A percentile compares a stretch with the other conserved stretches of the same genome.
phyloP scores from a whole-genome alignment of 2,329 filamentous ascomycete species.

The Endoconidiophora laricicola region DNA sequence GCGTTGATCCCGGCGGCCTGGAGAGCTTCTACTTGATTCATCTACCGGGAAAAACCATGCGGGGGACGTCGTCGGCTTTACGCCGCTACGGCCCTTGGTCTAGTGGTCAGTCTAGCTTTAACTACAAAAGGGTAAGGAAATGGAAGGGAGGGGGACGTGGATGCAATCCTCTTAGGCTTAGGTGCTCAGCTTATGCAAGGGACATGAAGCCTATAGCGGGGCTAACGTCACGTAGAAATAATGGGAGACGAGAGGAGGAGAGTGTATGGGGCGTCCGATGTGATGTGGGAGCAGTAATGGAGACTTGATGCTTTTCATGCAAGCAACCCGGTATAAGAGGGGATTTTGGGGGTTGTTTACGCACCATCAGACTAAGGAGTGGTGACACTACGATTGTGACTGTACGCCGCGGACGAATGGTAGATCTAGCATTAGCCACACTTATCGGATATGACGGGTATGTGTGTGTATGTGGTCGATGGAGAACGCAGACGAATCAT shows the following conservation, averaged over 20 bases:
- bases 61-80: too few relatives aligned
- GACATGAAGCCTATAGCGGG: background rate
- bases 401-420: constrained; percentile 19
- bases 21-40: constrained; percentile 79
- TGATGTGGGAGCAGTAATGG: background rate
- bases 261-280: background rate
- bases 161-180: too few relatives aligned
- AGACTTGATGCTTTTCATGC: background rate
- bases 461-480: too few relatives aligned
- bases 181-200: background rate
- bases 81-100: background rate
- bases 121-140: background rate
- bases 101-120: background rate
- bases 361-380: constrained; percentile 72
- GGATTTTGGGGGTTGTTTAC: constrained; percentile 11
- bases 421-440: background rate
- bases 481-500: too few relatives aligned
- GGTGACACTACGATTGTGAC: constrained; percentile 86
- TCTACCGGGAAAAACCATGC: constrained; percentile 28
- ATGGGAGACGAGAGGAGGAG: background rate
- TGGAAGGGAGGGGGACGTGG: background rate
- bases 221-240: background rate
- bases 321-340: background rate
- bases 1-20: constrained; percentile 60
- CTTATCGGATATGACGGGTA: background rate